Conservation (phyloP, 2,329 filamentous ascomycete species). For the Beauveria sp. region DNA sequence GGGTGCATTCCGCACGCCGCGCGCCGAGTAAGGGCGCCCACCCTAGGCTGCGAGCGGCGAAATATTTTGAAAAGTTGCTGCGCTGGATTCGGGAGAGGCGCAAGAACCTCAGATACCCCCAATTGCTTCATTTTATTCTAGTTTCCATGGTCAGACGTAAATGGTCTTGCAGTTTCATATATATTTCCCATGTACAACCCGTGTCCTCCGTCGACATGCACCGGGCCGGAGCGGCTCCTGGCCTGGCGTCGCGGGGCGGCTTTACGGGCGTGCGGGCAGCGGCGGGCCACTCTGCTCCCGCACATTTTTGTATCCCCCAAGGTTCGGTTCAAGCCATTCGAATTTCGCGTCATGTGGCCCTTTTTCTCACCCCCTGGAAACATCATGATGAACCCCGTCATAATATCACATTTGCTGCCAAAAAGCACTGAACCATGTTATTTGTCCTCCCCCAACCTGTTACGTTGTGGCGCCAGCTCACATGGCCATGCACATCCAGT, state of each 20-base stretch:
- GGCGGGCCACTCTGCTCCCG: neutral
- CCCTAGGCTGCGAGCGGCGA: neutral
- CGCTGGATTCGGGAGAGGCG: no score
- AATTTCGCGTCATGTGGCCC: neutral
- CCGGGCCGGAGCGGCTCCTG: constrained; percentile 3
- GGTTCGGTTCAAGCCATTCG: neutral
- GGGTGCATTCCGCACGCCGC: neutral
- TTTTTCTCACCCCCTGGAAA: neutral
- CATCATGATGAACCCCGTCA: neutral
- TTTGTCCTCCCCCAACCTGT: neutral
- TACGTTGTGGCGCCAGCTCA: neutral
- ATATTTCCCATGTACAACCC: neutral
- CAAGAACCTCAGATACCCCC: no score
- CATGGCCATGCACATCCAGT: neutral
- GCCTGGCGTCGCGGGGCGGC: neutral
- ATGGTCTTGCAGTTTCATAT: no score
- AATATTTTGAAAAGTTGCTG: neutral
- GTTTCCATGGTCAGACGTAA: no score
- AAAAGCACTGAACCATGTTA: neutral
- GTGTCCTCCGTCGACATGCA: neutral
- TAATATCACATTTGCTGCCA: neutral
- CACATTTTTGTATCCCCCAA: neutral
- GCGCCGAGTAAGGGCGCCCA: neutral
- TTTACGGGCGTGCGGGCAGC: constrained; percentile 5
- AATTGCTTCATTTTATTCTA: no score